phyloP scores from a whole-genome alignment of 2,329 filamentous ascomycete genomes.

The Dichotomopilus funicola region DNA sequence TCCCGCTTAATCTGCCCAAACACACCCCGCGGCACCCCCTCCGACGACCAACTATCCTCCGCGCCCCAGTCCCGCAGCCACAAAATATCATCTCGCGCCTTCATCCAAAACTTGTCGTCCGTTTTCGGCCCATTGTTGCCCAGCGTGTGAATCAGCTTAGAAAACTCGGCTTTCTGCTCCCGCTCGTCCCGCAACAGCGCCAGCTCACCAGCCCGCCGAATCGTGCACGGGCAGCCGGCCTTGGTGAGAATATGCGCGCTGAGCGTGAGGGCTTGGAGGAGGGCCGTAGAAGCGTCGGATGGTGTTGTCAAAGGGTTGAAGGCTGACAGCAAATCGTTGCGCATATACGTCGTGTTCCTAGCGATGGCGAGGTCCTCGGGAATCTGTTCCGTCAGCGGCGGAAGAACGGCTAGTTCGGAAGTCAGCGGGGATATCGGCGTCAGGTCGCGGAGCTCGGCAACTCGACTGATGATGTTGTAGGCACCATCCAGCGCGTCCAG shows the following conservation, averaged over 20 bases:
- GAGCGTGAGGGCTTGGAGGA: constrained; percentile 58
- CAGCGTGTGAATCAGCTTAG: constrained; percentile 52
- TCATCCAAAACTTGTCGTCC: constrained; percentile 59
- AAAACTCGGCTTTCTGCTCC: constrained; percentile 57
- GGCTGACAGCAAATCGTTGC: constrained; percentile 48
- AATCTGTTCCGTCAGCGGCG: constrained; percentile 33
- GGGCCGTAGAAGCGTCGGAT: constrained; percentile 44
- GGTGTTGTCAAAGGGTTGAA: constrained; percentile 62
- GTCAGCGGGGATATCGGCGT: constrained; percentile 49
- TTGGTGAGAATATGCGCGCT: constrained; percentile 52
- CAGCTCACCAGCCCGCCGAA: constrained; percentile 55
- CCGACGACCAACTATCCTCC: constrained; percentile 32
- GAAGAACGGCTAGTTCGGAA: constrained; percentile 40
- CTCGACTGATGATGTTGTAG: constrained; percentile 53
- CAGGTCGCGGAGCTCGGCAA: constrained; percentile 54
- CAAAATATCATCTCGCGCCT: constrained; percentile 56
- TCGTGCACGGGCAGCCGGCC: constrained; percentile 42
- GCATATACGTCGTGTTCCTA: constrained; percentile 39
- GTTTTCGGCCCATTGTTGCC: constrained; percentile 44
- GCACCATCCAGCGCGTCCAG: constrained; percentile 52
- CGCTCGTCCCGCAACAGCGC: constrained; percentile 55
- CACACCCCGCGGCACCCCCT: constrained; percentile 40
- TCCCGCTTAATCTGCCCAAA: constrained; percentile 54
- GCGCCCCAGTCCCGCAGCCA: constrained; percentile 71
- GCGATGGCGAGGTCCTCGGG: constrained; percentile 31